These are phyloP conservation scores for Pseudophaeomoniella oleicola DNA, from an alignment of 2,329 filamentous ascomycete species.

Conservation along the genomic window DNA sequence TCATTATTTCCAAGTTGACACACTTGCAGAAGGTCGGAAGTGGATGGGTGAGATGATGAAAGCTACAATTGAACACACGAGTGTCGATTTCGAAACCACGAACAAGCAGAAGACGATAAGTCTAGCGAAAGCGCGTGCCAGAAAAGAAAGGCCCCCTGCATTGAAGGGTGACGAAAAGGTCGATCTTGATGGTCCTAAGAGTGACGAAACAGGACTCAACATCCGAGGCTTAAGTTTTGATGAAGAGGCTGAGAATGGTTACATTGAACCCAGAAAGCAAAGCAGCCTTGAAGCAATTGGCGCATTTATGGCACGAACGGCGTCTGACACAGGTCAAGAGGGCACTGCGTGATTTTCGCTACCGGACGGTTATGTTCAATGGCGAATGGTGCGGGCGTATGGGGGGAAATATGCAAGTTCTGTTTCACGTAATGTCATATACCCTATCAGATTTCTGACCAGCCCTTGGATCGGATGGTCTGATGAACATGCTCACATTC, in stretches of 20 bases:
- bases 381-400: too few species aligned
- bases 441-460: too few species aligned
- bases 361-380: too few species aligned
- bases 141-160: conserved; percentile 80
- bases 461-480: too few species aligned
- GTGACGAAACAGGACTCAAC: conserved; percentile 18
- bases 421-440: neutral
- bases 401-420: too few species aligned
- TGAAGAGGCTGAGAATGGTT: conserved; percentile 5
- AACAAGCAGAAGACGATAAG: conserved; percentile 97
- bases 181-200: conserved; percentile 12
- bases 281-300: neutral
- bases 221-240: conserved; percentile 19
- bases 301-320: neutral
- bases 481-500: too few species aligned
- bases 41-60: conserved; percentile 99
- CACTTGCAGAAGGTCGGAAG: conserved; percentile 68
- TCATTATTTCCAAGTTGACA: conserved; percentile 95
- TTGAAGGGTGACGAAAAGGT: conserved; percentile 49
- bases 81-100: conserved; percentile 57
- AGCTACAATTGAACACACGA: conserved; percentile 78
- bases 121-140: conserved; percentile 69
- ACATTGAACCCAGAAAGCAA: neutral
- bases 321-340: neutral
- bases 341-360: neutral